Base-by-base conservation (phyloP, 2,329 filamentous ascomycete genomes). In the Bipolaris victoriae region DNA sequence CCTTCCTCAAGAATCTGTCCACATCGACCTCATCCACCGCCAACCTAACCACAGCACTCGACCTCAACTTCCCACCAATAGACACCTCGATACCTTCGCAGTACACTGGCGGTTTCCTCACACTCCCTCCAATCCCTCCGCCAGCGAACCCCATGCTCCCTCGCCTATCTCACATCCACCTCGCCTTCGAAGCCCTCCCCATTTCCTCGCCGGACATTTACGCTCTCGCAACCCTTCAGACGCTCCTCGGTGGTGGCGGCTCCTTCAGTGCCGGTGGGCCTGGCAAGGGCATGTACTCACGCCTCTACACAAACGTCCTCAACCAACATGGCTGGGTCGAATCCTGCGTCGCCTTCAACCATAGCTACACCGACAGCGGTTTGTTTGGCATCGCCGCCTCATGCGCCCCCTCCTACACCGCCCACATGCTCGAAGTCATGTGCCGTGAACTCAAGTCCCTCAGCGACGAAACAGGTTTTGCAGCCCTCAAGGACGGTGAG, bases 311-410 rank as follows among this genome's bases (percentile, higher is more conserved):
- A 62, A 97, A 97, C 75, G 94, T 98, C 0, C 86, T 99, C 49
- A 99, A 99, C 81, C 93, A 98, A 79, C 89, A 97, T 79, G 92
- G 90, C 67, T 99, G 94, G 94, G 92, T 99, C 24, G 95, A 99
- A 80, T 93, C 88, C 59, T 98, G 95, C 79, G 84, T 96, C 49
- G 90, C 94, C 29, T 98, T 98, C 82, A 98, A 98, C 83, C 93
- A 98, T 82, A 91, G 90, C 45, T 99, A 99, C 83, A 95, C 91
- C 0, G 95, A 99, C 77, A 93, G 90, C 6, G 95, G 95, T 3
- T 86, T 99, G 40, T 99, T 99, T 72, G 95, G 95, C 64, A 97
- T 99, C 74, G 89, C 90, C 0, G 90, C 92, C 0, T 89, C 89
- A 26, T 99, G 95, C 78, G 85, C 88, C 33, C 94, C 95, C 0